Evolutionary conservation across 1,139 yeast genomes (phyloP), one percentile per base, ranked within the genome.

Genomic region (Magnusiomyces ingens): DNA sequence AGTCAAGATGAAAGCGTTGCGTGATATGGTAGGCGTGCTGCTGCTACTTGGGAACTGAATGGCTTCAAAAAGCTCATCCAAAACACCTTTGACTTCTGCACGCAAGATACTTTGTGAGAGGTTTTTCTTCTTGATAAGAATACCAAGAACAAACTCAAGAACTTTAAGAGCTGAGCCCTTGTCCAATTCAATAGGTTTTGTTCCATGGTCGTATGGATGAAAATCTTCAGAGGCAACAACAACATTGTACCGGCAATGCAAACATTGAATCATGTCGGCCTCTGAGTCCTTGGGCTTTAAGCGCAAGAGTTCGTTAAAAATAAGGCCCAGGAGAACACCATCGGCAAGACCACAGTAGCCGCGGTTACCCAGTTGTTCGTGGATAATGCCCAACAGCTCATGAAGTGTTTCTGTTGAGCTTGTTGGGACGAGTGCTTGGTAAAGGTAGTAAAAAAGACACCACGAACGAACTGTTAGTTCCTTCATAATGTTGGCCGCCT

Each of bases 201-300:
- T 80, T 17, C 74, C 75, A 64, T 91, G 98, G 57, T 86, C 84
- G 43, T 72, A 76, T 0, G 95, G 90, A 3, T 73, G 72, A 59
- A 79, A 80, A 5, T 74, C 75, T 19, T 82, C 89, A 21, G 81
- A 74, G 1, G 82, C 73, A 2, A 89, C 71, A 1, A 75, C 72
- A 55, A 87, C 76, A 45, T 88, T 95, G 62, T 84, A 89, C 12
- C 88, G 76, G 66, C 99, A 93, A 58, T 82, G 77, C 21, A 93
- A 71, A 37, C 89, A 75, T 62, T 93, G 98, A 10, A 87, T 72
- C 52, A 88, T 67, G 52, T 90, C 89, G 46, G 75, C 71, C 56
- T 84, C 83, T 42, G 71, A 67, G 8, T 73, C 76, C 1, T 65
- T 62, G 62, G 78, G 71, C 8, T 75, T 71, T 29, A 77, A 69